Conservation (phyloP, 2,329 filamentous ascomycete genomes). For the Microdochium nivale region DNA sequence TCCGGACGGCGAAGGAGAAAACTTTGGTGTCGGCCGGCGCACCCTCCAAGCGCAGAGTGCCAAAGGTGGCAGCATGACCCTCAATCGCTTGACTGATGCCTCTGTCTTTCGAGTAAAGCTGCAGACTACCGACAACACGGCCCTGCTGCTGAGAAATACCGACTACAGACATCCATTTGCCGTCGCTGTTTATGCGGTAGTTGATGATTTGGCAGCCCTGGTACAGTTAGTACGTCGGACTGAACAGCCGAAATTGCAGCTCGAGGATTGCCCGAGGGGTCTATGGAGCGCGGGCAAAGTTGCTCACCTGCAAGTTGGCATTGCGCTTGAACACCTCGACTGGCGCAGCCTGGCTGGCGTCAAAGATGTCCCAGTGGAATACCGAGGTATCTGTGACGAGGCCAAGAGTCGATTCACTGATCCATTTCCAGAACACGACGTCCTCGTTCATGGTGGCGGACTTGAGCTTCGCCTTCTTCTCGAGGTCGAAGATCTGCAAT, state of each 20-base stretch:
- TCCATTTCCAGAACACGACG: conserved; percentile 99
- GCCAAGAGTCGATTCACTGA: conserved; percentile 79
- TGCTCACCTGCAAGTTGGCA: conserved; percentile 70
- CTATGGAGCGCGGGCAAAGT: neutral
- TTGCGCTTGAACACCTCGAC: conserved; percentile 94
- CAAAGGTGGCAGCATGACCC: conserved; percentile 92
- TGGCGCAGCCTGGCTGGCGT: conserved; percentile 67
- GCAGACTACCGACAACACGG: conserved; percentile 91
- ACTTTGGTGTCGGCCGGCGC: conserved; percentile 87
- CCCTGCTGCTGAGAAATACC: conserved; percentile 92
- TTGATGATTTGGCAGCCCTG: conserved; percentile 99
- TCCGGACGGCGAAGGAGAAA: conserved; percentile 92
- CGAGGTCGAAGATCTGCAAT: conserved; percentile 94
- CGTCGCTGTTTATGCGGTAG: conserved; percentile 90
- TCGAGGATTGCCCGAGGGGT: neutral
- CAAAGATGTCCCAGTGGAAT: conserved; percentile 97
- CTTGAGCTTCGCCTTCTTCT: conserved; percentile 90
- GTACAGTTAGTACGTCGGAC: conserved; percentile 12
- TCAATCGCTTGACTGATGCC: conserved; percentile 98
- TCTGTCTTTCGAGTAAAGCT: conserved; percentile 91
- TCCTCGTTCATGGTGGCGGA: conserved; percentile 95
- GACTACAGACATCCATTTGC: conserved; percentile 97
- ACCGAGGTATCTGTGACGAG: conserved; percentile 86
- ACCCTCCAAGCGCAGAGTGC: conserved; percentile 79
- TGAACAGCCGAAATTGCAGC: neutral